A percentile compares a stretch with the other conserved stretches of the same genome.
These are phyloP conservation scores for Aspergillus brunneoviolaceus DNA, from an alignment of 2,329 filamentous ascomycete species.

Conservation along the genomic window DNA sequence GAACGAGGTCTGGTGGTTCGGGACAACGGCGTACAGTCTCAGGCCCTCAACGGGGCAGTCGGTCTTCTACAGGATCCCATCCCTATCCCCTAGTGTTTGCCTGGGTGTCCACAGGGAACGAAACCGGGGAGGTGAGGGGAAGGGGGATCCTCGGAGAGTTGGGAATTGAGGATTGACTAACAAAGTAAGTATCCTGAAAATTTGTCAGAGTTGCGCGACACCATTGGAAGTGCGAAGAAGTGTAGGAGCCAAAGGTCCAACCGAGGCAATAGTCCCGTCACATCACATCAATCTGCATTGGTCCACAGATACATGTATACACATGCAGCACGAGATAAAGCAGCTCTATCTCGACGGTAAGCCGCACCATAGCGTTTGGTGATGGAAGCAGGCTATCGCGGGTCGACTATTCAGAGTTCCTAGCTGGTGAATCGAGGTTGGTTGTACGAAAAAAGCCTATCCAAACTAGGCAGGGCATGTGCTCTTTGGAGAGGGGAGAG, in stretches of 20 bases:
- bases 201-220: conserved; percentile 5
- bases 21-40: not conserved
- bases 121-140: not conserved
- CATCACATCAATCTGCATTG: conserved; percentile 12
- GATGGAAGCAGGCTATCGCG: not conserved
- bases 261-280: conserved; percentile 11
- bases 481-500: not conserved
- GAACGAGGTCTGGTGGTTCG: conserved; percentile 4
- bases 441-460: not conserved
- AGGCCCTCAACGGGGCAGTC: not conserved
- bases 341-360: not conserved
- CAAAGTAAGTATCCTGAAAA: not conserved
- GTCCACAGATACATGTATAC: not conserved
- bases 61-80: not conserved
- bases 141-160: not conserved
- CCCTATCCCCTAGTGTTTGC: not conserved
- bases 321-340: not conserved
- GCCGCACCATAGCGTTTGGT: not conserved
- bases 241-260: not conserved
- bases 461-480: not conserved
- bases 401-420: not conserved
- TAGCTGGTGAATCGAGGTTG: not conserved
- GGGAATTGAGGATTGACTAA: not conserved
- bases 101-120: not conserved
- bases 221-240: not conserved